Percentiles rank a stretch among this genome's conserved stretches.
phyloP scores from a whole-genome alignment of 805 yeast species.

The Kuraishia piskuri region DNA sequence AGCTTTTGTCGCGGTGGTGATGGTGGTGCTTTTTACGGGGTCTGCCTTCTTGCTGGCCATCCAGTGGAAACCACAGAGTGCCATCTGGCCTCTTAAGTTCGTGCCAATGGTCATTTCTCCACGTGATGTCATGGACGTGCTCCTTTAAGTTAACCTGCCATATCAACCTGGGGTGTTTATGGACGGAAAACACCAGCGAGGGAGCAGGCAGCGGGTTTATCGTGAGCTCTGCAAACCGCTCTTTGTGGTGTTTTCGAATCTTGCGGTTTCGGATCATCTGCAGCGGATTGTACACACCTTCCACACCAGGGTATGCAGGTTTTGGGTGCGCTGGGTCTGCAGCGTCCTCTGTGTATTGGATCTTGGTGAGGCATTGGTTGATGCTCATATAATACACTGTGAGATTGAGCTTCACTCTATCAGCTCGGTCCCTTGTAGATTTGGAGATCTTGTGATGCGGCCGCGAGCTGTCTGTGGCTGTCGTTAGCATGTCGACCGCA shows the following conservation, averaged over 20 bases:
- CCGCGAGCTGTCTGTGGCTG: background rate
- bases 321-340: slow-evolving; percentile 2
- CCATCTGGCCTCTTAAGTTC: slow-evolving; percentile 38
- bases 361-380: slow-evolving; percentile 29
- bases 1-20: background rate
- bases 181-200: slow-evolving; percentile 50
- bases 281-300: slow-evolving; percentile 71
- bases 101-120: slow-evolving; percentile 51
- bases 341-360: slow-evolving; percentile 14
- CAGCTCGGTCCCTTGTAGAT: slow-evolving; percentile 30
- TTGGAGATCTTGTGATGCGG: background rate
- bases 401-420: slow-evolving; percentile 36
- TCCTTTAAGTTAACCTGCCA: slow-evolving; percentile 67
- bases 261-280: slow-evolving; percentile 73
- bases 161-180: slow-evolving; percentile 32
- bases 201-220: slow-evolving; percentile 50
- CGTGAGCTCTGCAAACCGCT: slow-evolving; percentile 34
- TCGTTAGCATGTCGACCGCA: slow-evolving; percentile 1
- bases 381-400: slow-evolving; percentile 41
- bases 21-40: background rate
- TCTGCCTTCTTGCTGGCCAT: background rate
- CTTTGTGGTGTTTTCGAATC: slow-evolving; percentile 42
- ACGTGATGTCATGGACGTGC: slow-evolving; percentile 42
- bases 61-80: slow-evolving; percentile 41
- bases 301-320: slow-evolving; percentile 37